These are phyloP conservation scores for Malus fusca DNA, from an alignment of 306 rosid species.

Conservation along the genomic window DNA sequence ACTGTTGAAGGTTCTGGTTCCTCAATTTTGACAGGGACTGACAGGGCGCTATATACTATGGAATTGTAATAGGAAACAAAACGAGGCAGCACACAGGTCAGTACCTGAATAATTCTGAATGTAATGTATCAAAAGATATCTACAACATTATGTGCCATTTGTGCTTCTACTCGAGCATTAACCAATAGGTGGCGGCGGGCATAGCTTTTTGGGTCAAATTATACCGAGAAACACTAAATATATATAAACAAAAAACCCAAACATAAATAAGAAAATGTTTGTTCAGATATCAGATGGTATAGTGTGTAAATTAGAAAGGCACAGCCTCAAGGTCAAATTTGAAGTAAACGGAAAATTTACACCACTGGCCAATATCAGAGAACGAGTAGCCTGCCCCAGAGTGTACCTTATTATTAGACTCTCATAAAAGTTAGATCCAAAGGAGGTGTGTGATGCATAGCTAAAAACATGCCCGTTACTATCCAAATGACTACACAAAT, in stretches of 20 bases:
- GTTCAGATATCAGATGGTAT: not conserved
- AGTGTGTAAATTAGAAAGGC: not conserved
- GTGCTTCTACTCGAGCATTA: not conserved
- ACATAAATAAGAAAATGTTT: not conserved
- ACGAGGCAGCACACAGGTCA: not conserved
- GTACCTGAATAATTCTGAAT: not conserved
- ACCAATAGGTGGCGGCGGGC: not conserved
- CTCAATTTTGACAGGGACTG: not conserved
- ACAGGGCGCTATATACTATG: not conserved
- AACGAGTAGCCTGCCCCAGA: not conserved
- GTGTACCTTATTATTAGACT: not conserved
- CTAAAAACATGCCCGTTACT: not conserved
- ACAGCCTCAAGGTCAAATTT: not conserved
- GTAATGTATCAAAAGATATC: not conserved
- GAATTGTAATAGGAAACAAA: not conserved
- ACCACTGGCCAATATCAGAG: not conserved
- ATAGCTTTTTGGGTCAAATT: not conserved
- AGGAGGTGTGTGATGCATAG: not conserved
- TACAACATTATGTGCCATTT: not conserved
- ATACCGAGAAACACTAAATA: not conserved
- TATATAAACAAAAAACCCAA: not conserved
- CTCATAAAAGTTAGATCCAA: not conserved
- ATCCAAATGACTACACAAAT: not conserved
- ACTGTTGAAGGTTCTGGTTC: conserved; percentile 9
- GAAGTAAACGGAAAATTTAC: not conserved